A percentile compares a stretch with the other conserved stretches of the same genome.
Conservation (phyloP, 352 stramenopile genomes). For the Hyaloperonospora brassicae region DNA sequence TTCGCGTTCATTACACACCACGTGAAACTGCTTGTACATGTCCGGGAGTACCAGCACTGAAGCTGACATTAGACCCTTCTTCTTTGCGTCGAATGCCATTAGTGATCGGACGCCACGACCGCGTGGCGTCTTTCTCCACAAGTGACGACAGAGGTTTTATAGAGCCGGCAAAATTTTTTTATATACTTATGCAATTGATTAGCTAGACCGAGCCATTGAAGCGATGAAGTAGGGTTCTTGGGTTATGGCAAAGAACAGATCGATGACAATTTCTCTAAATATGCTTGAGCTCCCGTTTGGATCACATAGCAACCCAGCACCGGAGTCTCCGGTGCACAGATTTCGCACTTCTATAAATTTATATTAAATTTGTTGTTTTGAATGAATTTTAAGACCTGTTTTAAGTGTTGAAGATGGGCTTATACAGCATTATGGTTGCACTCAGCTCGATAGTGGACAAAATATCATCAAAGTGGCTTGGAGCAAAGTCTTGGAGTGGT, state of each 20-base stretch:
- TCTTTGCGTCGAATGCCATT: neutral
- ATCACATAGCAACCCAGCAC: conserved; percentile 17
- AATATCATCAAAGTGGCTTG: neutral
- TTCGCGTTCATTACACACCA: too few species aligned
- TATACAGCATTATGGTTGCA: neutral
- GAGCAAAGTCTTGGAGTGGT: neutral
- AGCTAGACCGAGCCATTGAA: conserved; percentile 13
- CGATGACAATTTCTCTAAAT: conserved; percentile 9
- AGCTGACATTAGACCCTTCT: neutral
- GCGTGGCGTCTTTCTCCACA: neutral
- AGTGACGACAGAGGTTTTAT: conserved; percentile 3
- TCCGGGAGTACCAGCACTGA: neutral
- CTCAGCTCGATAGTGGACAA: neutral
- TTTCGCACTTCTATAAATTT: conserved; percentile 23
- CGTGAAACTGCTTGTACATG: neutral
- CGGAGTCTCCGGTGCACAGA: conserved; percentile 16
- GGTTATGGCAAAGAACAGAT: conserved; percentile 9
- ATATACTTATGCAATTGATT: conserved; percentile 26
- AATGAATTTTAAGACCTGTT: conserved; percentile 19
- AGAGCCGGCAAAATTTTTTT: neutral
- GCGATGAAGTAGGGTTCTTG: conserved; percentile 1
- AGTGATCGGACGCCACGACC: neutral
- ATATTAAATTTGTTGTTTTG: conserved; percentile 17
- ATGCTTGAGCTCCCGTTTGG: conserved; percentile 4
- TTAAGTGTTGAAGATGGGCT: neutral